phyloP scores from a whole-genome alignment of 257 asterid genomes.

The Nicotiana tabacum region DNA sequence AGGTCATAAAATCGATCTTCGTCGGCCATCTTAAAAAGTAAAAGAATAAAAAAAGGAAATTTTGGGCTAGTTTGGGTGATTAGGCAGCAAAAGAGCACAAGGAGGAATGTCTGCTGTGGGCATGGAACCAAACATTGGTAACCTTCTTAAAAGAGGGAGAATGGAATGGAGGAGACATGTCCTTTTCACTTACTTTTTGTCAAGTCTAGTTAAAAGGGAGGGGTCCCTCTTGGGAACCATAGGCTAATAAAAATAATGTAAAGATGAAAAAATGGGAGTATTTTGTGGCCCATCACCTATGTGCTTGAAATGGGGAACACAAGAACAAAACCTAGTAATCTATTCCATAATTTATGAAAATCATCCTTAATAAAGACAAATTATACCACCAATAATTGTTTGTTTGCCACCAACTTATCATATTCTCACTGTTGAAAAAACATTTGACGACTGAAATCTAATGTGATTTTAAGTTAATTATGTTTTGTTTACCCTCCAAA shows the following conservation, averaged over 20 bases:
- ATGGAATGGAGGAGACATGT: slow-evolving; percentile 37
- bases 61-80: background rate
- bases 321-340: slow-evolving; percentile 25
- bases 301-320: slow-evolving; percentile 47
- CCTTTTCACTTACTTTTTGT: slow-evolving; percentile 46
- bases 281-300: slow-evolving; percentile 29
- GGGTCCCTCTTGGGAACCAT: background rate
- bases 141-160: slow-evolving; percentile 25
- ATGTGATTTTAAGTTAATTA: background rate
- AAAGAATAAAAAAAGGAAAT: background rate
- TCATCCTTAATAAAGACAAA: slow-evolving; percentile 14
- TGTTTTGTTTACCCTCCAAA: background rate
- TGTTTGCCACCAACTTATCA: background rate
- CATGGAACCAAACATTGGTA: slow-evolving; percentile 27
- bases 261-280: background rate
- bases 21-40: background rate
- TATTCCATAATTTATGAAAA: slow-evolving; percentile 19
- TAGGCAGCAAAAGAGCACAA: slow-evolving; percentile 11
- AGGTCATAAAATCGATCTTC: background rate
- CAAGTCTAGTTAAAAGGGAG: slow-evolving; percentile 5
- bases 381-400: background rate
- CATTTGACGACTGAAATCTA: background rate
- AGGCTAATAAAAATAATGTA: too few species aligned
- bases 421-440: background rate
- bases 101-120: slow-evolving; percentile 32